A percentile compares a stretch with the other conserved stretches of the same genome.
phyloP scores from a whole-genome alignment of 1,284 basidiomycete genomes.

The Cutaneotrichosporon spelunceum region DNA sequence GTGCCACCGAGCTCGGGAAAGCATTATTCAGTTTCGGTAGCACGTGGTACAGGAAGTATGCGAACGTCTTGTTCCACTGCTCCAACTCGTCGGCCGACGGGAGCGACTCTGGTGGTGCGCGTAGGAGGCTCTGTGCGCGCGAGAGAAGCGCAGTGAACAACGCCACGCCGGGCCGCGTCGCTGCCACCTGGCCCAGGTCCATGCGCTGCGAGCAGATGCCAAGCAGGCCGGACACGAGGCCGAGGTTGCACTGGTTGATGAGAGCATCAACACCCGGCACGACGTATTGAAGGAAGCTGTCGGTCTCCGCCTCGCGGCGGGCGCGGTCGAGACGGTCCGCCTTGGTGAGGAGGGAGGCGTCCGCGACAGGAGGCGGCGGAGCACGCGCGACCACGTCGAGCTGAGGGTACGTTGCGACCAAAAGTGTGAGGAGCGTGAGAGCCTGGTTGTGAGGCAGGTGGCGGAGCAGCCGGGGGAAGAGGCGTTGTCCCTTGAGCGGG shows the following conservation, averaged over 20 bases:
- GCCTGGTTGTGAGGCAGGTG: slow-evolving; percentile 76
- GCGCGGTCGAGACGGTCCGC: slow-evolving; percentile 61
- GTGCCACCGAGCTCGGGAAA: slow-evolving; percentile 84
- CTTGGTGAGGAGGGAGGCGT: slow-evolving; percentile 51
- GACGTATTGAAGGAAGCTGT: slow-evolving; percentile 80
- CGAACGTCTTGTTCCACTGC: slow-evolving; percentile 84
- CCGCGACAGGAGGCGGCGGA: slow-evolving; percentile 57
- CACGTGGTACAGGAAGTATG: slow-evolving; percentile 76
- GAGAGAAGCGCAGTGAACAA: slow-evolving; percentile 89
- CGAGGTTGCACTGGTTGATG: slow-evolving; percentile 67
- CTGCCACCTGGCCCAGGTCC: slow-evolving; percentile 66
- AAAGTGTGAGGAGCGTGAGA: slow-evolving; percentile 80
- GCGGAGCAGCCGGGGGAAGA: slow-evolving; percentile 85
- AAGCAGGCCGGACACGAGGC: slow-evolving; percentile 81
- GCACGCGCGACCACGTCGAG: slow-evolving; percentile 82
- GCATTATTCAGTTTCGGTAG: slow-evolving; percentile 70
- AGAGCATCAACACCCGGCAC: slow-evolving; percentile 83
- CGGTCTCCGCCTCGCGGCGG: slow-evolving; percentile 83
- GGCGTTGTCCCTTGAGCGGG: slow-evolving; percentile 86
- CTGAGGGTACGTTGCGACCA: slow-evolving; percentile 90
- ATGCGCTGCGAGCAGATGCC: slow-evolving; percentile 79
- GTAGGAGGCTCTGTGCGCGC: slow-evolving; percentile 84
- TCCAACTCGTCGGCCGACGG: slow-evolving; percentile 65
- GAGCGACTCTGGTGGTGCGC: slow-evolving; percentile 56
- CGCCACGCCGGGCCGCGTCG: slow-evolving; percentile 81